Percentiles rank a stretch among this genome's conserved stretches.
phyloP scores from a whole-genome alignment of 305 asterid species.

The Fraxinus sp. region DNA sequence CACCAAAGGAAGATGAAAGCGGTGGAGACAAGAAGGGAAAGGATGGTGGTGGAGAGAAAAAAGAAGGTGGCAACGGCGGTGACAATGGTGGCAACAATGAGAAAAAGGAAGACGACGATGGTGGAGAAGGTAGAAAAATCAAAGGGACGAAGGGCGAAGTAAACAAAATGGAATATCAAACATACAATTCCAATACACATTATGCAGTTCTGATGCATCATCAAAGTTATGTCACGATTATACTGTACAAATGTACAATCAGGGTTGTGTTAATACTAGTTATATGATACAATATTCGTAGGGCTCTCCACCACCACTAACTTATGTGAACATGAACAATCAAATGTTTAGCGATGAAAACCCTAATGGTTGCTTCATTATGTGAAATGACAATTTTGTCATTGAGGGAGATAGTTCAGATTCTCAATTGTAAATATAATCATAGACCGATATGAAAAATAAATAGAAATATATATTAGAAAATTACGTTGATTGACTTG shows the following conservation, averaged over 20 bases:
- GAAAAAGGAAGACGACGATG: conserved; percentile 2
- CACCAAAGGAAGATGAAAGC: conserved; percentile 41
- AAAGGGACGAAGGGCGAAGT: conserved; percentile 27
- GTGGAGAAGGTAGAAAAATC: conserved; percentile 5
- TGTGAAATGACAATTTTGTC: conserved; percentile 23
- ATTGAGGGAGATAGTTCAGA: background rate
- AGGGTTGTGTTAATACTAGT: conserved; percentile 19
- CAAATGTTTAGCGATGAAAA: conserved; percentile 22
- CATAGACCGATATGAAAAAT: background rate
- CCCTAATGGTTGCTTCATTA: conserved; percentile 42
- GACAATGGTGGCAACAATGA: conserved; percentile 2
- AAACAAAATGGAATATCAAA: conserved; percentile 39
- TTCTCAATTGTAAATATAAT: conserved; percentile 16
- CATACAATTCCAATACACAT: conserved; percentile 32
- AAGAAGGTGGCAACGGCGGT: conserved; percentile 11
- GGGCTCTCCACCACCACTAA: conserved; percentile 37
- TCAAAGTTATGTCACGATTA: conserved; percentile 33
- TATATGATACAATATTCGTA: conserved; percentile 12
- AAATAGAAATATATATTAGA: too few relatives aligned
- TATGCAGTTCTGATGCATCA: conserved; percentile 33
- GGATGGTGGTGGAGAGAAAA: conserved; percentile 18
- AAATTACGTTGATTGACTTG: conserved; percentile 18
- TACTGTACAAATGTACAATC: conserved; percentile 20
- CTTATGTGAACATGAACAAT: conserved; percentile 30
- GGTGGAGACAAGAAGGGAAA: conserved; percentile 14